phyloP scores from a whole-genome alignment of 139 green algal genomes.

The Chlamydomonas schloesseri region DNA sequence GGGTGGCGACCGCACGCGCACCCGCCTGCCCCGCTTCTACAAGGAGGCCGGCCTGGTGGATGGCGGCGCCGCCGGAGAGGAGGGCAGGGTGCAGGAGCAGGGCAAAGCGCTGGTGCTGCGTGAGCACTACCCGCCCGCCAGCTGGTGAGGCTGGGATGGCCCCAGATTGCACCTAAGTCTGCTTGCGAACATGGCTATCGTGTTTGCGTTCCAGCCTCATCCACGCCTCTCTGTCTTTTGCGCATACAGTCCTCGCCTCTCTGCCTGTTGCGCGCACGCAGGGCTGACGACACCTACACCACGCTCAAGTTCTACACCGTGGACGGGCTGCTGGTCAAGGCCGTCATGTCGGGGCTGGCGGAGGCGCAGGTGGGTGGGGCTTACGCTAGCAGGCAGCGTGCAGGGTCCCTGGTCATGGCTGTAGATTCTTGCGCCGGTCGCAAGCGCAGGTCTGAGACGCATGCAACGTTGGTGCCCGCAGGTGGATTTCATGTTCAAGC shows the following conservation, averaged over 20 bases:
- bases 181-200: too few relatives aligned
- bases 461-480: too few relatives aligned
- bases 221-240: too few relatives aligned
- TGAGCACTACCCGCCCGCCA: constrained; percentile 48
- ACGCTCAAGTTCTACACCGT: constrained; percentile 55
- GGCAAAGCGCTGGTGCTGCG: not conserved
- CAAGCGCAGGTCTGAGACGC: too few relatives aligned
- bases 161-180: too few relatives aligned
- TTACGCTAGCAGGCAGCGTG: too few relatives aligned
- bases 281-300: constrained; percentile 41
- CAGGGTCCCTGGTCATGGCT: too few relatives aligned
- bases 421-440: too few relatives aligned
- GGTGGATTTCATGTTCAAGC: constrained; percentile 57
- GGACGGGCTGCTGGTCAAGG: constrained; percentile 32
- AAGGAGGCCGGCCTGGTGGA: not conserved
- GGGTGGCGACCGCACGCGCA: not conserved
- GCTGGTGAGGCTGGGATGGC: too few relatives aligned
- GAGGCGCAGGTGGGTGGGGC: constrained; percentile 43
- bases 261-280: too few relatives aligned
- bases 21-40: constrained; percentile 33
- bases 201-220: too few relatives aligned
- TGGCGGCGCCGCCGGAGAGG: not conserved
- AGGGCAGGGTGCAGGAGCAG: not conserved
- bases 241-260: too few relatives aligned
- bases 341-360: constrained; percentile 45